Evolutionary conservation across 2,329 filamentous ascomycete species (phyloP), one percentile per base, ranked within the genome.

Genomic region (Eutypa lata): DNA sequence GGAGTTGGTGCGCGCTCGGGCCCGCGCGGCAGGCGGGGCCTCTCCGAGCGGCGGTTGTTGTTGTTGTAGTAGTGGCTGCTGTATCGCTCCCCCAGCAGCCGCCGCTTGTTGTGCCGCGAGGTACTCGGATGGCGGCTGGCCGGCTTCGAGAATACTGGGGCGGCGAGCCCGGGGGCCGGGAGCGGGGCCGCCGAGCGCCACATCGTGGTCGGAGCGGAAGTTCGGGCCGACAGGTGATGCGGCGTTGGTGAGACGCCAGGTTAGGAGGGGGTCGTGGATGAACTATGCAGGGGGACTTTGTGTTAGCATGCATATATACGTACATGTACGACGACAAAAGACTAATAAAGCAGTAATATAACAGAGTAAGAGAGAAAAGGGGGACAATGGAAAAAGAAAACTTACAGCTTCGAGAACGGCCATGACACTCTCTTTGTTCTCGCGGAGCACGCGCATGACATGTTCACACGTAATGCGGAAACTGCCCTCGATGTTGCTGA

Each of bases 351-450:
- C 35, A 48, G 16, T 38, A 59, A 46, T 28, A n/a, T n/a, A n/a
- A n/a, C n/a, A n/a, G 14, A 33, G 24, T 31, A 48, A 7, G n/a
- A 40, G 35, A 14, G 38, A 43, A 46, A n/a, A n/a, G n/a, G n/a
- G n/a, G n/a, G n/a, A n/a, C n/a, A n/a, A n/a, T n/a, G n/a, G n/a
- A n/a, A n/a, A n/a, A n/a, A n/a, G n/a, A n/a, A 38, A 45, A 86
- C 89, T 85, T 83, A 94, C 90, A 60, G 94, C 94, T 82, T 99
- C 94, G 52, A 99, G 77, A 19, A 99, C 94, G 28, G 94, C 94
- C 90, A 99, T 97, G 54, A 99, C 82, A 42, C 91, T 96, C 75
- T 99, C 94, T 74, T 99, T 99, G 73, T 99, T 99, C 61, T 94
- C 91, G 52, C 94, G 81, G 59, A 99, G 77, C 14, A 99, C 92